phyloP scores from a whole-genome alignment of 108 stramenopile species.

The Skeletonema potamos region DNA sequence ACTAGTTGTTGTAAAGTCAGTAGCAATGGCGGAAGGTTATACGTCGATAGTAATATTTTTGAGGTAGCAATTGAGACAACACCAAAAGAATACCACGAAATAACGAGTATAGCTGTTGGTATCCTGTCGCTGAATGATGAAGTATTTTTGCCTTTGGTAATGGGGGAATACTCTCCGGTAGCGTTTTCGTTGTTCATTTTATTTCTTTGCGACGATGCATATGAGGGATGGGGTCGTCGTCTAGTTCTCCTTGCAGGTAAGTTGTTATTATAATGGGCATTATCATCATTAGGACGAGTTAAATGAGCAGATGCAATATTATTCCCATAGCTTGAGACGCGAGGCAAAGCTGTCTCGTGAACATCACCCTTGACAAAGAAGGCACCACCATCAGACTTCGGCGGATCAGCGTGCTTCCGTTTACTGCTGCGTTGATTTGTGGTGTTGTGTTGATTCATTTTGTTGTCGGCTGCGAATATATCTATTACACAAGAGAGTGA shows the following conservation, averaged over 20 bases:
- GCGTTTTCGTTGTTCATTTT: neutral
- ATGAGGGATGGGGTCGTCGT: slow-evolving; percentile 18
- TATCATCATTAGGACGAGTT: too few relatives aligned
- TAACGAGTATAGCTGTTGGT: slow-evolving; percentile 44
- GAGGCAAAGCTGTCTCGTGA: neutral
- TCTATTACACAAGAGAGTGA: too few relatives aligned
- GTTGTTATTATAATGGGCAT: neutral
- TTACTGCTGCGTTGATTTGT: neutral
- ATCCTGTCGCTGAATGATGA: slow-evolving; percentile 10
- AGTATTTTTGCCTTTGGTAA: neutral
- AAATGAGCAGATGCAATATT: neutral
- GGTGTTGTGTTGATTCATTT: neutral
- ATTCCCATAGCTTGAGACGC: neutral
- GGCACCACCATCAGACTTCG: neutral
- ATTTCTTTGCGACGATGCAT: neutral
- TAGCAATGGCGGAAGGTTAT: slow-evolving; percentile 49
- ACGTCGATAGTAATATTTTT: slow-evolving; percentile 56
- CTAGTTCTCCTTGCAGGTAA: slow-evolving; percentile 5
- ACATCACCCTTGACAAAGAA: neutral
- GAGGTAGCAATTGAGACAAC: slow-evolving; percentile 74
- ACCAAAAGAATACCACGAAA: slow-evolving; percentile 78
- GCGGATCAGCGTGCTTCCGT: neutral
- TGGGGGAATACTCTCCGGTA: neutral
- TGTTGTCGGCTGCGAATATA: too few relatives aligned
- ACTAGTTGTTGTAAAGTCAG: slow-evolving; percentile 62